Conservation (phyloP, 1,284 basidiomycete genomes). For the Trametes sp. region DNA sequence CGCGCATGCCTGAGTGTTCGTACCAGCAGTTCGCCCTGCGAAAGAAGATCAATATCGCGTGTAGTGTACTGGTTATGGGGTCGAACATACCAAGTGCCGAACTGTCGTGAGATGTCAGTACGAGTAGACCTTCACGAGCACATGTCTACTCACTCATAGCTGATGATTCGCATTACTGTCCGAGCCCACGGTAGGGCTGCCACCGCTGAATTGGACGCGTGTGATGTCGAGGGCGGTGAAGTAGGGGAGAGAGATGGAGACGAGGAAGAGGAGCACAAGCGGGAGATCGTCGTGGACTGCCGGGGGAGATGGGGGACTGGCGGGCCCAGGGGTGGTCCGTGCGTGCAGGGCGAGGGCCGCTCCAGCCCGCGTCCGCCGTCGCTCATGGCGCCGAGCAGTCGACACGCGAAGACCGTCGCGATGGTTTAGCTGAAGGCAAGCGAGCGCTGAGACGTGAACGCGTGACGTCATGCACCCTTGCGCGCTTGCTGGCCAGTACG, state of each 20-base stretch:
- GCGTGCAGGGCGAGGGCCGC: not conserved
- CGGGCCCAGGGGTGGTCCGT: not conserved
- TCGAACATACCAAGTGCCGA: conserved; percentile 63
- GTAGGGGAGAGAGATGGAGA: conserved; percentile 70
- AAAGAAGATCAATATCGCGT: not conserved
- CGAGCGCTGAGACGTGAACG: too few relatives aligned
- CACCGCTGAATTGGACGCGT: conserved; percentile 56
- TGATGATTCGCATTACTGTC: conserved; percentile 47
- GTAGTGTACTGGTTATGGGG: not conserved
- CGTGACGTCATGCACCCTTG: too few relatives aligned
- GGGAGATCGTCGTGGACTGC: conserved; percentile 69
- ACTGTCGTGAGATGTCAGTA: conserved; percentile 44
- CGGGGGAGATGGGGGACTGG: conserved; percentile 47
- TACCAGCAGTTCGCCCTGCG: conserved; percentile 64
- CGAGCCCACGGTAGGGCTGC: conserved; percentile 39
- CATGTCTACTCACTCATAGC: conserved; percentile 59
- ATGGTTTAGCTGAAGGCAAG: too few relatives aligned
- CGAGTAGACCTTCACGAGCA: not conserved
- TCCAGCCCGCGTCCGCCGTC: not conserved
- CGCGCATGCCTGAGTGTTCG: conserved; percentile 50
- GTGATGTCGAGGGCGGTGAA: conserved; percentile 69
- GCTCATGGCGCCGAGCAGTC: not conserved
- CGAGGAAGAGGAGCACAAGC: conserved; percentile 69
- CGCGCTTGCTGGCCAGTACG: too few relatives aligned
- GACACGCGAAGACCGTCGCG: too few relatives aligned